Evolutionary conservation across 2,329 filamentous ascomycete species (phyloP), one percentile per base, ranked within the genome.

Genomic region (Cladorrhinum sp.): DNA sequence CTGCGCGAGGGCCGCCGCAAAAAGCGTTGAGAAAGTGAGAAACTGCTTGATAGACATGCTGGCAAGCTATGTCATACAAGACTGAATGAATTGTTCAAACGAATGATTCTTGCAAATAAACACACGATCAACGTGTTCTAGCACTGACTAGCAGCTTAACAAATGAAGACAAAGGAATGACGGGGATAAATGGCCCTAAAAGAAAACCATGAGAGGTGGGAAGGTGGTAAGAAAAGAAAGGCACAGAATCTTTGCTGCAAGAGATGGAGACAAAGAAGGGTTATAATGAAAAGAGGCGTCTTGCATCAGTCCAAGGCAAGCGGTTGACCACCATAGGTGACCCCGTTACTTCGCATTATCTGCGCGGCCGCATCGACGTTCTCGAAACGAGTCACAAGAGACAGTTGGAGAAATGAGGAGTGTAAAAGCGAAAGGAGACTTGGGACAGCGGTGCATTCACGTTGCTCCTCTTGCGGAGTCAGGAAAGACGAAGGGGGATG

Each of bases 71-170:
- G 41, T n/a, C 13, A 59, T 27, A 50, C 18, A 18, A 45, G 18
- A 45, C n/a, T 45, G 16, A 49, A 41, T 49, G 50, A 55, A 49
- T 48, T 55, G 54, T 58, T 55, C 32, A 64, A 57, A 59, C 12
- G 51, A 58, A 57, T 50, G 57, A 61, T 53, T 58, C 53, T 63
- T 56, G 60, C 16, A 55, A 50, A 65, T n/a, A n/a, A 68, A 71
- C 66, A 53, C 67, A 73, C 71, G 71, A 62, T 72, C 71, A 72
- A 73, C 71, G 70, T 69, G 71, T 68, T 69, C 68, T 65, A 60
- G 50, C 69, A 65, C 70, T 67, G 66, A 63, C 68, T 67, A 60
- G 67, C 65, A 69, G 41, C 16, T 56, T 68, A 67, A 62, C 62
- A 60, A 63, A 63, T 62, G 60, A 51, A 62, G 36, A 45, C 54